Evolutionary conservation across 768 basidiomycete genomes (phyloP).

Genomic region (Tricholoma furcatifolium): DNA sequence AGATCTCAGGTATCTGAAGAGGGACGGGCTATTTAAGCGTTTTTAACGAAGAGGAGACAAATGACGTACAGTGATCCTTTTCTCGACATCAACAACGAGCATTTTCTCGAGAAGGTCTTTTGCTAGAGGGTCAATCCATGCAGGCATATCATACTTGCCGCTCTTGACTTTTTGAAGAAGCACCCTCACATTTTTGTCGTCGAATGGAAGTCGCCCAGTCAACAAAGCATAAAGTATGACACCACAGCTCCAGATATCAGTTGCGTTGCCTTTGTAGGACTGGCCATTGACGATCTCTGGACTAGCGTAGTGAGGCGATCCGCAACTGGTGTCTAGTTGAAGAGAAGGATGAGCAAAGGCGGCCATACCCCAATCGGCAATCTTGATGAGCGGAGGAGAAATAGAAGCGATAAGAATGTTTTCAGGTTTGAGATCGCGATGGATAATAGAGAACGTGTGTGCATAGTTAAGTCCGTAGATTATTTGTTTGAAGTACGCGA

Average conservation of each 20-base stretch:
- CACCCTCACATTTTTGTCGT: slow-evolving; percentile 79
- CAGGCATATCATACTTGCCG: slow-evolving; percentile 83
- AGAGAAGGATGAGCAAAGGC: slow-evolving; percentile 86
- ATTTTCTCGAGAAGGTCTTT: slow-evolving; percentile 82
- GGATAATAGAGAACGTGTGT: slow-evolving; percentile 96
- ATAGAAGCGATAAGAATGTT: slow-evolving; percentile 90
- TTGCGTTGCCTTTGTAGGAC: slow-evolving; percentile 85
- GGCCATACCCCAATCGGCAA: slow-evolving; percentile 99
- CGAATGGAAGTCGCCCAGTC: slow-evolving; percentile 90
- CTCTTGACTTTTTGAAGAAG: slow-evolving; percentile 85
- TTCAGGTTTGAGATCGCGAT: slow-evolving; percentile 97
- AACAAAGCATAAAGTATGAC: slow-evolving; percentile 91
- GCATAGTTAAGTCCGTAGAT: slow-evolving; percentile 95
- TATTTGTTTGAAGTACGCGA: slow-evolving; percentile 94
- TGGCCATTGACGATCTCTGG: slow-evolving; percentile 94
- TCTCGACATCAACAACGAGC: slow-evolving; percentile 82
- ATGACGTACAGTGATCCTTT: slow-evolving; percentile 74
- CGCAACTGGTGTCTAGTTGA: slow-evolving; percentile 92
- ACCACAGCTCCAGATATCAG: slow-evolving; percentile 97
- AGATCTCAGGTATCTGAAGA: slow-evolving; percentile 79
- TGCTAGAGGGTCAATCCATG: slow-evolving; percentile 78
- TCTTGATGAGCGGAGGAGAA: slow-evolving; percentile 83
- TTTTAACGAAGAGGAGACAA: slow-evolving; percentile 1
- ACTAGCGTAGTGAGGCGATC: slow-evolving; percentile 94
- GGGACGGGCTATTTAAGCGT: not conserved